Evolutionary conservation across 768 basidiomycete genomes (phyloP).

Genomic region (Vararia minispora): DNA sequence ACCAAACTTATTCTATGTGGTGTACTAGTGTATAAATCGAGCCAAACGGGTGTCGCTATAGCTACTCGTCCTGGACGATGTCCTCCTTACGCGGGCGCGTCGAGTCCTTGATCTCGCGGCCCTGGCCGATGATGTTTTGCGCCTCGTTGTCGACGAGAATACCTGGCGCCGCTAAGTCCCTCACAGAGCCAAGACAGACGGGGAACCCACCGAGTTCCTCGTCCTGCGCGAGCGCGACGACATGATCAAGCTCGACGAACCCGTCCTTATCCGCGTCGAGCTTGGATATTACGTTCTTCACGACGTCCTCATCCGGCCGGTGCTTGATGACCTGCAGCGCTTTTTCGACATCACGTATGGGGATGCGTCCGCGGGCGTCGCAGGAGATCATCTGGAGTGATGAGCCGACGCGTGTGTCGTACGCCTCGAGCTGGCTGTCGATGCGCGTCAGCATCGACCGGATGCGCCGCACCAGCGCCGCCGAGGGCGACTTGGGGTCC

Average conservation of each 20-base stretch:
- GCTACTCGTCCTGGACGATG: constrained; percentile 73
- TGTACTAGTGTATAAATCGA: too few relatives aligned
- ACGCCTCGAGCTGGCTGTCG: constrained; percentile 83
- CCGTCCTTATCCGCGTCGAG: constrained; percentile 95
- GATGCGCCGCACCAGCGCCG: constrained; percentile 90
- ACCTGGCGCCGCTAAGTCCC: constrained; percentile 29
- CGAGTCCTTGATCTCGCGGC: constrained; percentile 63
- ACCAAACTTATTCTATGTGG: too few relatives aligned
- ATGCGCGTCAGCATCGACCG: constrained; percentile 93
- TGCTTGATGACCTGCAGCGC: constrained; percentile 92
- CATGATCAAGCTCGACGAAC: constrained; percentile 91
- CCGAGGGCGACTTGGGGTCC: constrained; percentile 72
- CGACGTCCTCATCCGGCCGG: constrained; percentile 80
- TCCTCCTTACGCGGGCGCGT: constrained; percentile 85
- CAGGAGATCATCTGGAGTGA: constrained; percentile 81
- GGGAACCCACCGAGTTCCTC: constrained; percentile 61
- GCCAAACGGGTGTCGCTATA: too few relatives aligned
- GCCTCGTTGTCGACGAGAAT: constrained; percentile 81
- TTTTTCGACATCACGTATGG: constrained; percentile 79
- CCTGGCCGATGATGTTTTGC: constrained; percentile 72
- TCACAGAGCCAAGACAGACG: neutral
- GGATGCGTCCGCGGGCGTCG: constrained; percentile 81
- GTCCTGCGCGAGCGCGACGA: constrained; percentile 78
- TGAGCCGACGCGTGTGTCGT: constrained; percentile 79
- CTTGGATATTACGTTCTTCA: constrained; percentile 81